Evolutionary conservation across 2,329 filamentous ascomycete species (phyloP).

Genomic region (Pseudogymnoascus sp.): DNA sequence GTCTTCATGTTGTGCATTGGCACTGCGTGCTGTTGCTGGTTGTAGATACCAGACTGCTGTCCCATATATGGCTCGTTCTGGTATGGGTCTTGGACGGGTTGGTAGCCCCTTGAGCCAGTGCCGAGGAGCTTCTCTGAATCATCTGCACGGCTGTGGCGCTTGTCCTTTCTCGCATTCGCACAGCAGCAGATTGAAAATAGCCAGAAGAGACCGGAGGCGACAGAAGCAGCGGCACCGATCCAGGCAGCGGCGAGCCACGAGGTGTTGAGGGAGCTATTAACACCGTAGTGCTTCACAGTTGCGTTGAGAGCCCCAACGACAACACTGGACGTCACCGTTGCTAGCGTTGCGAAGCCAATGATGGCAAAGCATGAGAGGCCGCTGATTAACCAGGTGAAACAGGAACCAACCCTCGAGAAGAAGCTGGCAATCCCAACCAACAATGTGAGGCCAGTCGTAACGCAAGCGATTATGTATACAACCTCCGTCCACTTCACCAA

Average conservation of each 20-base stretch:
- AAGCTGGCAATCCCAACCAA: conserved; percentile 73
- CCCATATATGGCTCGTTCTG: conserved; percentile 27
- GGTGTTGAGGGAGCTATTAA: conserved; percentile 57
- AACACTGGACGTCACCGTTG: conserved; percentile 64
- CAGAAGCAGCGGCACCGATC: conserved; percentile 69
- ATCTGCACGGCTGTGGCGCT: conserved; percentile 17
- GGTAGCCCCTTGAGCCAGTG: conserved; percentile 29
- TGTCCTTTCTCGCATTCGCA: conserved; percentile 19
- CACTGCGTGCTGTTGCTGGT: conserved; percentile 29
- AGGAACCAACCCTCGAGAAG: conserved; percentile 73
- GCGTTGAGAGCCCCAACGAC: conserved; percentile 61
- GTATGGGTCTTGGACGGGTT: conserved; percentile 36
- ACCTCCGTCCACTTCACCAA: conserved; percentile 78
- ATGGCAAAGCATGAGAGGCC: conserved; percentile 47
- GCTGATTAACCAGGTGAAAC: conserved; percentile 71
- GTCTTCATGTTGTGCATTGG: conserved; percentile 24
- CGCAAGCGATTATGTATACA: conserved; percentile 66
- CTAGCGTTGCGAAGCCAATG: conserved; percentile 59
- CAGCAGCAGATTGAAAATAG: conserved; percentile 88
- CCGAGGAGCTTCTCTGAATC: conserved; percentile 25
- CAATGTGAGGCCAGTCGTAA: conserved; percentile 62
- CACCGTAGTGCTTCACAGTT: conserved; percentile 62
- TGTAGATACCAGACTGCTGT: conserved; percentile 33
- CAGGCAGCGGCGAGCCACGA: conserved; percentile 66
- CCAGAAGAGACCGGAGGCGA: conserved; percentile 81